Conservation (phyloP, 306 rosid species). For the Rubus parviflorus region DNA sequence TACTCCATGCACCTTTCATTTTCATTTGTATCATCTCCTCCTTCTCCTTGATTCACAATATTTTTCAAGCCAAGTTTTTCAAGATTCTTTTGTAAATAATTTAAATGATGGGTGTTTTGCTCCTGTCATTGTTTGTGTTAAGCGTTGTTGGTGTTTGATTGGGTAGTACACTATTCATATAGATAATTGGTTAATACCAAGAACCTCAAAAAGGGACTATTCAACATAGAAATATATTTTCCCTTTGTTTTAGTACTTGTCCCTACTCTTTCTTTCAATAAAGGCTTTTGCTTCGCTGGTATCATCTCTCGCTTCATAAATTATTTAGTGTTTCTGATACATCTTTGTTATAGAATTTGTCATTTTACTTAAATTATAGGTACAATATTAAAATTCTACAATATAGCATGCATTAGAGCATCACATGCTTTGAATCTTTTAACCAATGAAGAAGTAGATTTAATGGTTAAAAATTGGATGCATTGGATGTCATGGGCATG, state of each 20-base stretch:
- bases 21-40: neutral
- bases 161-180: slow-evolving; percentile 21
- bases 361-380: neutral
- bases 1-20: slow-evolving; percentile 5
- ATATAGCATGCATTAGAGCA: too few relatives aligned
- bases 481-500: too few relatives aligned
- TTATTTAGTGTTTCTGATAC: neutral
- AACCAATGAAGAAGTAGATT: too few relatives aligned
- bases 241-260: slow-evolving; percentile 3
- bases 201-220: slow-evolving; percentile 26
- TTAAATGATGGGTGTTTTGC: slow-evolving; percentile 16
- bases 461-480: too few relatives aligned
- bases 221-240: slow-evolving; percentile 20
- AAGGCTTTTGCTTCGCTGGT: neutral
- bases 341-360: neutral
- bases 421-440: too few relatives aligned
- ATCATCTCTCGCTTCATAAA: neutral
- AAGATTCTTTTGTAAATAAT: slow-evolving; percentile 28
- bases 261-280: neutral
- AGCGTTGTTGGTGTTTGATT: slow-evolving; percentile 36
- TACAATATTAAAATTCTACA: too few relatives aligned
- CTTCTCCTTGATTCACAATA: neutral
- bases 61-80: slow-evolving; percentile 14
- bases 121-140: slow-evolving; percentile 21
- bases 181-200: slow-evolving; percentile 19